Evolutionary conservation across 2,329 filamentous ascomycete genomes (phyloP).

Genomic region (Epichloe brachyelytri): DNA sequence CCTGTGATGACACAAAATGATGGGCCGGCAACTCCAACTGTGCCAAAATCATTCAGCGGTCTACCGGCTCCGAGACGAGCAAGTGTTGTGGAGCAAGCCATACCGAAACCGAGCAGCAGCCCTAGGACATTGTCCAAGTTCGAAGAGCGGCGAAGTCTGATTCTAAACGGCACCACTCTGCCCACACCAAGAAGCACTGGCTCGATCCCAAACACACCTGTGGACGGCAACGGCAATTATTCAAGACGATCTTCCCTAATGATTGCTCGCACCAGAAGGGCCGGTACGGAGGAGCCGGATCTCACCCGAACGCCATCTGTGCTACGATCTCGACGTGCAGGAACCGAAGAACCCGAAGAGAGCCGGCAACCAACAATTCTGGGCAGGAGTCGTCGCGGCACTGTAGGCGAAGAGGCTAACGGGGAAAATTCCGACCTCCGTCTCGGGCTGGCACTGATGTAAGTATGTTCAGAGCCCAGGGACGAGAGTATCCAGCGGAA

Average conservation of each 20-base stretch:
- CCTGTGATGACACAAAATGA: slow-evolving; percentile 12
- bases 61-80: slow-evolving; percentile 26
- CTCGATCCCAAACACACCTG: slow-evolving; percentile 26
- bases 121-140: slow-evolving; percentile 37
- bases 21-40: slow-evolving; percentile 29
- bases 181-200: slow-evolving; percentile 31
- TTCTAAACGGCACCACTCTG: slow-evolving; percentile 31
- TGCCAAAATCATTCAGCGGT: slow-evolving; percentile 27
- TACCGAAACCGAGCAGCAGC: slow-evolving; percentile 27
- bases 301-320: slow-evolving; percentile 37
- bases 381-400: slow-evolving; percentile 32
- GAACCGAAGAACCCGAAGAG: slow-evolving; percentile 35
- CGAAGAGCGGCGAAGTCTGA: slow-evolving; percentile 38
- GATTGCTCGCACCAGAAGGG: slow-evolving; percentile 31
- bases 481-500: slow-evolving; percentile 18
- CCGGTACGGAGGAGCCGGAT: slow-evolving; percentile 37
- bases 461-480: slow-evolving; percentile 22
- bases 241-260: slow-evolving; percentile 42
- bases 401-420: slow-evolving; percentile 35
- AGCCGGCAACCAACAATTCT: slow-evolving; percentile 30
- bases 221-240: slow-evolving; percentile 23
- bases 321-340: slow-evolving; percentile 30
- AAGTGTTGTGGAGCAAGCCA: slow-evolving; percentile 27
- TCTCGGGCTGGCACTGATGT: slow-evolving; percentile 47
- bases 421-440: slow-evolving; percentile 37